Conservation (phyloP, 2,329 filamentous ascomycete species). For the Fusarium robinianum region DNA sequence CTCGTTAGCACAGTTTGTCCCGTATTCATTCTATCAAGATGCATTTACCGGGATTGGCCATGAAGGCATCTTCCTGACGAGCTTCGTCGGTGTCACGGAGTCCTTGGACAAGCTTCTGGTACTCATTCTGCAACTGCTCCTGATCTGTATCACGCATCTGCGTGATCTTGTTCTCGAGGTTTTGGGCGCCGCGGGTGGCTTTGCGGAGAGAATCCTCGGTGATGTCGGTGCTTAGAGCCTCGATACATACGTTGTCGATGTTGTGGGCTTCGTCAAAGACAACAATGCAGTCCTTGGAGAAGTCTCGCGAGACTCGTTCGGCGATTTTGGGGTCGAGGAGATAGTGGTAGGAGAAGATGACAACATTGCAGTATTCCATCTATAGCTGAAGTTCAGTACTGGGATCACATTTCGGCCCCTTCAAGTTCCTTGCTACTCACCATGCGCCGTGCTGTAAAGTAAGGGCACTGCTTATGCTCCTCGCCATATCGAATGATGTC, state of each 20-base stretch:
- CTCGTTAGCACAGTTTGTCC: conserved; percentile 4
- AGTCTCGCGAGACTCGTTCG: conserved; percentile 89
- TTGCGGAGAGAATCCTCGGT: conserved; percentile 93
- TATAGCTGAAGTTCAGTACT: conserved; percentile 40
- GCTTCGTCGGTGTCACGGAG: conserved; percentile 86
- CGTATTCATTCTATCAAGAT: neutral
- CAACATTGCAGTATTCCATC: conserved; percentile 99
- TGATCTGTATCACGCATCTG: conserved; percentile 97
- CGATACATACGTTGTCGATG: conserved; percentile 99
- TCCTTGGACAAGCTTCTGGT: conserved; percentile 92
- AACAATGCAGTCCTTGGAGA: conserved; percentile 97
- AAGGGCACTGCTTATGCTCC: conserved; percentile 94
- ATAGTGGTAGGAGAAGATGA: conserved; percentile 99
- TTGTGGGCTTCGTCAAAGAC: conserved; percentile 99
- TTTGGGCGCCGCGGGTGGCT: conserved; percentile 86
- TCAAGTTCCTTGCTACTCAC: conserved; percentile 52
- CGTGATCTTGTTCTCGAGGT: conserved; percentile 85
- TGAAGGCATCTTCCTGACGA: conserved; percentile 91
- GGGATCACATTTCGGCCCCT: neutral
- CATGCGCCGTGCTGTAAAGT: conserved; percentile 95
- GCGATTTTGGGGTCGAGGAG: conserved; percentile 97
- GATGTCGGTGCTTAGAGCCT: conserved; percentile 93
- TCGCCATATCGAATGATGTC: conserved; percentile 88
- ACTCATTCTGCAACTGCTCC: conserved; percentile 92
- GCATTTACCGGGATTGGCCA: conserved; percentile 78